Evolutionary conservation across 192 early-diverging fungal species (phyloP).

Genomic region (Backusella mclennaniae): DNA sequence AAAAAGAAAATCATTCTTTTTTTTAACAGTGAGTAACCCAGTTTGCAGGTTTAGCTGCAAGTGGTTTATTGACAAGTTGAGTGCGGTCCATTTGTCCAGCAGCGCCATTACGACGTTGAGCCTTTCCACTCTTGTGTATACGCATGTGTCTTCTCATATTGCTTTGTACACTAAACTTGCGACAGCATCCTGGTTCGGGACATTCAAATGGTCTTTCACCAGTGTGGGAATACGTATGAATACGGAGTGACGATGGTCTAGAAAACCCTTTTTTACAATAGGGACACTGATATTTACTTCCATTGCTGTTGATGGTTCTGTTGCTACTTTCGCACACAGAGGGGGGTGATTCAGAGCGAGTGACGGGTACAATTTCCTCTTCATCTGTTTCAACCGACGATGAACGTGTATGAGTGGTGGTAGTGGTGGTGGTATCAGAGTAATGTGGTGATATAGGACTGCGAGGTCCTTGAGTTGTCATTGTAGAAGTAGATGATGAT

Average conservation of each 20-base stretch:
- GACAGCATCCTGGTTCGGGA: constrained; percentile 32
- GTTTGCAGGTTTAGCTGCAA: constrained; percentile 13
- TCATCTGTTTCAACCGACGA: background rate
- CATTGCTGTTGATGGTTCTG: background rate
- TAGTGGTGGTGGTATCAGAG: background rate
- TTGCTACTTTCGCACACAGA: background rate
- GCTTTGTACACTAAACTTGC: constrained; percentile 31
- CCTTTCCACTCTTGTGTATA: constrained; percentile 35
- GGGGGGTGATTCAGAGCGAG: background rate
- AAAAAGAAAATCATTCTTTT: background rate
- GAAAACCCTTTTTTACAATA: constrained; percentile 59
- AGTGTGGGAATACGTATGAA: constrained; percentile 63
- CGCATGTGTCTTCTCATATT: constrained; percentile 35
- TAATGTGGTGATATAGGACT: constrained; percentile 2
- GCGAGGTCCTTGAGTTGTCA: constrained; percentile 15
- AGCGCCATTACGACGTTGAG: constrained; percentile 35
- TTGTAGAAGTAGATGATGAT: constrained; percentile 19
- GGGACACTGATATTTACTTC: constrained; percentile 47
- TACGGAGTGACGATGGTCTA: constrained; percentile 55
- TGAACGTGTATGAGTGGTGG: background rate
- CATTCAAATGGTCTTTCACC: constrained; percentile 62
- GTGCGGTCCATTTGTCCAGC: constrained; percentile 5
- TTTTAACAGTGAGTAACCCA: constrained; percentile 10
- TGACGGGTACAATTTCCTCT: background rate
- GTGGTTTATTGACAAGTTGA: constrained; percentile 15